These are phyloP conservation scores for Sclerotinia spermophila DNA, from an alignment of 2,329 filamentous ascomycete species.

Conservation along the genomic window DNA sequence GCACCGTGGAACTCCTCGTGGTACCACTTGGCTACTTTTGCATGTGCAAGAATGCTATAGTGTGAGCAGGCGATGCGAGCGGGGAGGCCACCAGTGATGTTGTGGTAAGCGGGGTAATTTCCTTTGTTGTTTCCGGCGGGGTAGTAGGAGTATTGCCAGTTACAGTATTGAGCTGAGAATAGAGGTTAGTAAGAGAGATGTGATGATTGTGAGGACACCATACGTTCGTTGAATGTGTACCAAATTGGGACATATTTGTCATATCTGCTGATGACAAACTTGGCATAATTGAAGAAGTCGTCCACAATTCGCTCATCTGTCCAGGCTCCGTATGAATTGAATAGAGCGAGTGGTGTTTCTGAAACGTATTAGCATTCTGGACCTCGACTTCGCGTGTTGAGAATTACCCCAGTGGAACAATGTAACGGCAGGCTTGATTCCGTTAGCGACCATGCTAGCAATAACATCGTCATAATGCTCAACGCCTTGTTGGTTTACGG, in stretches of 20 bases:
- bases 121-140: constrained; percentile 39
- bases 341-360: constrained; percentile 37
- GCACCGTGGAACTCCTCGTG: constrained; percentile 50
- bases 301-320: constrained; percentile 47
- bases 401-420: constrained; percentile 41
- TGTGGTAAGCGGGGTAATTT: constrained; percentile 45
- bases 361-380: constrained; percentile 1
- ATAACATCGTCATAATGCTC: constrained; percentile 54
- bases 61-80: constrained; percentile 45
- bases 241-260: constrained; percentile 50
- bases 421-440: constrained; percentile 48
- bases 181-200: constrained; percentile 21
- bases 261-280: constrained; percentile 49
- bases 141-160: constrained; percentile 46
- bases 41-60: constrained; percentile 47
- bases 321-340: constrained; percentile 44
- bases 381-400: background rate
- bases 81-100: constrained; percentile 40
- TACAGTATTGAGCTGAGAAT: constrained; percentile 42
- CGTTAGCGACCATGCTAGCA: constrained; percentile 46
- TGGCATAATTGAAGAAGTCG: constrained; percentile 52
- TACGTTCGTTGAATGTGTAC: constrained; percentile 55
- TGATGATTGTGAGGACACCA: constrained; percentile 20
- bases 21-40: constrained; percentile 51
- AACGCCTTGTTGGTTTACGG: constrained; percentile 49